Base-by-base conservation (phyloP, 2,329 filamentous ascomycete species). In the Ophiostoma himal-ulmi region DNA sequence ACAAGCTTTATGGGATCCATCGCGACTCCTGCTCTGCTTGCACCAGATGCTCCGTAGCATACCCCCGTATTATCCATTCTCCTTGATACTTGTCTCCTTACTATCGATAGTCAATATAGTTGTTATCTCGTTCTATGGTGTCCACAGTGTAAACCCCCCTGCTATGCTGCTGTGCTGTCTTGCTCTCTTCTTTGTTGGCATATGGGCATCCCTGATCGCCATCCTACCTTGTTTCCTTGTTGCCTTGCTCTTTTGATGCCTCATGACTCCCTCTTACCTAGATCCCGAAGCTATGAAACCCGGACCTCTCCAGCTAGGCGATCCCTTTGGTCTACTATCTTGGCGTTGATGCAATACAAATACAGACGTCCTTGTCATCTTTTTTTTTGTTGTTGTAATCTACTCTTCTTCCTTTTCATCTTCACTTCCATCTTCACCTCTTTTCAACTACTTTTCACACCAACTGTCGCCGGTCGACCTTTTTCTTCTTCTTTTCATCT, bases 381-480 rank as follows among this genome's bases (percentile, higher is more conserved):
- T 57, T 60, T 37, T 60, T 37, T 54, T n/a, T 34, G 14, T n/a
- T 54, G 34, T 44, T 41, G 30, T 48, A 3, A 6, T 66, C 37
- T 48, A 14, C 30, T 30, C 13, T 44, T 30, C 62, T n/a, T 64
- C 13, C 39, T 67, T 30, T 26, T 17, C 37, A 26, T 67, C 37
- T 67, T 67, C 66, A 34, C 39, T 67, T 67, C 41, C 26, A 20
- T 67, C 14, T 48, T 48, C 10, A 39, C 39, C 48, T 3, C 71
- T 72, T 73, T 70, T 73, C 34, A 17, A 2, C 62, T 62, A 62
- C 8, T 39, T 34, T 37, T 22, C 17, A 37, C 17, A 17, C 8
- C 65, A 37, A 41, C 72, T 72, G 83, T 85, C 83, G 83, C 83
- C 82, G 83, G 83, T 77, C 83, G 83, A 85, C 83, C 76, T 78